These are phyloP conservation scores for Globisporangium lucens DNA, from an alignment of 352 stramenopile species.

Conservation along the genomic window DNA sequence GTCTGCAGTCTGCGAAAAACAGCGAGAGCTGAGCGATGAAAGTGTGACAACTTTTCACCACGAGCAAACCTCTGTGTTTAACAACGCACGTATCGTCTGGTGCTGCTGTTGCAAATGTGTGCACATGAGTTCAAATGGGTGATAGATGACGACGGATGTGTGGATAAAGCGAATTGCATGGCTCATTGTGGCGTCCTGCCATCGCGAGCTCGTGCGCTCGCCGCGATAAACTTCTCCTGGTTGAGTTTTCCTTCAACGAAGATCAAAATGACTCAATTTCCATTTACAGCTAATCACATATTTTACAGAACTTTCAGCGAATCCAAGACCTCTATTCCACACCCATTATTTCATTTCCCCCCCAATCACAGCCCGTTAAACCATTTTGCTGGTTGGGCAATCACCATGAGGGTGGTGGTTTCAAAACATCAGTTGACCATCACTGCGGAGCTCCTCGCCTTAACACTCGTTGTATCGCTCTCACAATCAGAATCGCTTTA, in stretches of 20 bases:
- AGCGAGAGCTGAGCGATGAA: not conserved
- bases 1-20: not conserved
- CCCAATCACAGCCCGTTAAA: not conserved
- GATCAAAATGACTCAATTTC: not conserved
- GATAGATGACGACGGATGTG: not conserved
- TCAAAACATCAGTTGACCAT: constrained; percentile 3
- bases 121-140: not conserved
- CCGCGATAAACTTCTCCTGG: not conserved
- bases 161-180: not conserved
- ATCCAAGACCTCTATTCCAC: not conserved
- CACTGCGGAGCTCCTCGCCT: not conserved
- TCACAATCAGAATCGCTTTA: constrained; percentile 2
- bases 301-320: not conserved
- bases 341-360: constrained; percentile 2
- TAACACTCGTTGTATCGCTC: not conserved
- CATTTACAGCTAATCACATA: not conserved
- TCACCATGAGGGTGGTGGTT: not conserved
- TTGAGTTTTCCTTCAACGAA: not conserved
- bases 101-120: not conserved
- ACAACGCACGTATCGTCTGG: not conserved
- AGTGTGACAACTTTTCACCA: not conserved
- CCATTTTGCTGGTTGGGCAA: not conserved
- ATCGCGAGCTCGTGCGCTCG: not conserved
- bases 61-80: not conserved
- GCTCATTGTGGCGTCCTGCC: not conserved